Evolutionary conservation across 2,329 filamentous ascomycete genomes (phyloP), one percentile per base, ranked within the genome.

Genomic region (Fusarium veterinarium): DNA sequence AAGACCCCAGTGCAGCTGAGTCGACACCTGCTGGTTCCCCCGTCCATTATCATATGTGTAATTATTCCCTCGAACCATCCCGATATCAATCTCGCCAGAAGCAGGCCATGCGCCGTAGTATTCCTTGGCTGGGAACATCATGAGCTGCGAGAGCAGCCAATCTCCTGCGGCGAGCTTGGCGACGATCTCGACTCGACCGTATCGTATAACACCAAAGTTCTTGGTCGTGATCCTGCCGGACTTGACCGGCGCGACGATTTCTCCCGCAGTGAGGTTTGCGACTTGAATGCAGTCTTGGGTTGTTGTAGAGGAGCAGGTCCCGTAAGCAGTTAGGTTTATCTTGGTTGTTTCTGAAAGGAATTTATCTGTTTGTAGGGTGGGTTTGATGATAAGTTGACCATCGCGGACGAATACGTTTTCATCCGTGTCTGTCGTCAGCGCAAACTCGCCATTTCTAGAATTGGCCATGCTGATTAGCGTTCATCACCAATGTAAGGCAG

Each of bases 11-110:
- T 53, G 49, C 7, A 53, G 4, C 14, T 53, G 49, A 8, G 49
- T 53, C 3, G 49, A 40, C 3, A 53, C 49, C 25, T 53, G 33
- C 23, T 53, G 49, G 0, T 53, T 53, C 9, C 49, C 49, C 4
- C 19, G 33, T 3, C 49, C 49, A 40, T n/a, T 13, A 6, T 53
- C 33, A 40, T 53, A 53, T 12, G 49, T 53, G 14, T 53, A 53
- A 77, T 78, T 76, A 72, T 88, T 88, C 25, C 87, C 86, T n/a
- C 85, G 80, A 40, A 79, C 78, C 77, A 87, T 86, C 61, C 82
- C 80, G 46, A 88, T 85, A 73, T 88, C 86, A 57, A 88, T 88
- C 77, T 88, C 86, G 19, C 86, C 86, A 52, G 82, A 85, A 10
- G 78, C 74, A 7, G 86, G 86, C 86, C 86, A 88, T 7, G 75